A percentile compares a stretch with the other conserved stretches of the same genome.
Conservation (phyloP, 1,284 basidiomycete genomes). For the Ceratobasidium theobromae region DNA sequence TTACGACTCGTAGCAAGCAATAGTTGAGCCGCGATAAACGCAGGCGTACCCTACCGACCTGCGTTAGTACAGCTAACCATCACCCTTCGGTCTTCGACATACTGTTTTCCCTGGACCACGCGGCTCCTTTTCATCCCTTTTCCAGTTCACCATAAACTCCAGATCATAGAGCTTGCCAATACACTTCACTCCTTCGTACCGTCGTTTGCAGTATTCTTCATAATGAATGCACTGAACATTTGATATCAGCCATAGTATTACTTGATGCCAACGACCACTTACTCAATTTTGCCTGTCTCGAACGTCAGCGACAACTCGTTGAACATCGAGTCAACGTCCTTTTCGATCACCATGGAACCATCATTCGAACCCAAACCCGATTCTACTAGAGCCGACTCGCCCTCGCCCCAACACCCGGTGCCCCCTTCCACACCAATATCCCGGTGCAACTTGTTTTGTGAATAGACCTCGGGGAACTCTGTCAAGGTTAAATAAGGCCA, state of each 20-base stretch:
- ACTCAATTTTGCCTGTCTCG: not conserved
- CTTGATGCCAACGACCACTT: not conserved
- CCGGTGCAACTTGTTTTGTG: constrained; percentile 24
- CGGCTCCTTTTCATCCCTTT: not conserved
- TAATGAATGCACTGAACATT: not conserved
- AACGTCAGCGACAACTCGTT: not conserved
- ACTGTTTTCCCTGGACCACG: not conserved
- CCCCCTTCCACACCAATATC: constrained; percentile 17
- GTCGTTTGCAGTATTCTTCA: not conserved
- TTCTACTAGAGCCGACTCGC: not conserved
- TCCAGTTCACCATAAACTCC: constrained; percentile 5
- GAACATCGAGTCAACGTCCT: not conserved
- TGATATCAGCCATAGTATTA: too few relatives aligned
- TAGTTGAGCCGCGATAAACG: not conserved
- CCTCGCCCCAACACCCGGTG: not conserved
- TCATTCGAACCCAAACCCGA: constrained; percentile 2
- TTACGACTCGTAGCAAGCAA: not conserved
- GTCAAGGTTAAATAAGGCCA: not conserved
- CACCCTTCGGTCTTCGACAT: not conserved
- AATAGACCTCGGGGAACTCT: not conserved
- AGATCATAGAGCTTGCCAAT: constrained; percentile 1
- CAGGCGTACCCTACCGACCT: not conserved
- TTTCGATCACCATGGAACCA: not conserved
- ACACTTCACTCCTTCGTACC: not conserved
- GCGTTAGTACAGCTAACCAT: too few relatives aligned